These are phyloP conservation scores for Monosporascus sp. DNA, from an alignment of 2,329 filamentous ascomycete species.

Conservation along the genomic window DNA sequence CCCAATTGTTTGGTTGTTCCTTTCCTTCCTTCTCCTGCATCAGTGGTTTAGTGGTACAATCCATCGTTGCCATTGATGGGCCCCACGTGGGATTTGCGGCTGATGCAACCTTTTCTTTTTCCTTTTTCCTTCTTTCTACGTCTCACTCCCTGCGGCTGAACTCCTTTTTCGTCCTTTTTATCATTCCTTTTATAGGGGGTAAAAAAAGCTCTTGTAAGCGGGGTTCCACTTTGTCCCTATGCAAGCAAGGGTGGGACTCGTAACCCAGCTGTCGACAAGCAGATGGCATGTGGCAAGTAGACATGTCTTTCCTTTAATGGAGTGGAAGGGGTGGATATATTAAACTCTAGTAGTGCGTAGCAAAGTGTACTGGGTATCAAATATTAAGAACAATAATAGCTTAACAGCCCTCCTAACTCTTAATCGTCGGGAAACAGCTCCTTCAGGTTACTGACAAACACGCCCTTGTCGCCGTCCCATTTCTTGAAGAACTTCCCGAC, in stretches of 20 bases:
- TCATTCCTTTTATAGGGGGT: too few relatives aligned
- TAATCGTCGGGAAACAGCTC: slow-evolving; percentile 86
- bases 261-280: too few relatives aligned
- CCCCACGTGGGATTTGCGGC: slow-evolving; percentile 25
- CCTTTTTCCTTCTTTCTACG: too few relatives aligned
- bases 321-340: not conserved
- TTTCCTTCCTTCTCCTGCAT: slow-evolving; percentile 11
- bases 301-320: too few relatives aligned
- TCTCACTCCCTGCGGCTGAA: too few relatives aligned
- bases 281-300: too few relatives aligned
- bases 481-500: slow-evolving; percentile 86
- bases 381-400: not conserved
- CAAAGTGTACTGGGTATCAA: not conserved
- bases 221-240: too few relatives aligned
- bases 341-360: not conserved
- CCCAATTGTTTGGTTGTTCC: too few relatives aligned
- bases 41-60: slow-evolving; percentile 50
- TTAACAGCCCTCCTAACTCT: slow-evolving; percentile 1
- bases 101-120: slow-evolving; percentile 27
- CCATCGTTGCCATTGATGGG: slow-evolving; percentile 49
- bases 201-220: too few relatives aligned
- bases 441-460: slow-evolving; percentile 74
- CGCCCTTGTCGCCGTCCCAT: slow-evolving; percentile 61
- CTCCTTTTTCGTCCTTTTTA: too few relatives aligned
- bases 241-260: too few relatives aligned